A percentile compares a stretch with the other conserved stretches of the same genome.
Conservation (phyloP, 2,329 filamentous ascomycete genomes). For the Aspergillus sp. region DNA sequence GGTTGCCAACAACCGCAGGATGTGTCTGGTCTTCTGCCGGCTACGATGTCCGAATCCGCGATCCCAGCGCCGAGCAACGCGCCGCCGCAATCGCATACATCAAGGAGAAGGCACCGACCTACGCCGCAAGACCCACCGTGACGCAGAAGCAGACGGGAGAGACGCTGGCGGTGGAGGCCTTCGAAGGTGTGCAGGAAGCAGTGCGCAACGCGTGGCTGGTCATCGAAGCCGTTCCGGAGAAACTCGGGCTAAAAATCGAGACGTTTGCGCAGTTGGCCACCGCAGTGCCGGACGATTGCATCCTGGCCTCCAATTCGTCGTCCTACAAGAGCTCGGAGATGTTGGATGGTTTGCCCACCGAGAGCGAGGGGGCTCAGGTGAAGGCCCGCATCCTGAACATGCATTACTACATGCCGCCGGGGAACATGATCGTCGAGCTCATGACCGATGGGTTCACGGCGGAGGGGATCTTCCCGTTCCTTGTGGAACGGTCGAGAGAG, state of each 20-base stretch:
- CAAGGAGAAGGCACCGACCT: slow-evolving; percentile 19
- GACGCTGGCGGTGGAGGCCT: slow-evolving; percentile 12
- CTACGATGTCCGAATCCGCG: slow-evolving; percentile 17
- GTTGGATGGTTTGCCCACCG: slow-evolving; percentile 31
- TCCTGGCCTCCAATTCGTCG: slow-evolving; percentile 44
- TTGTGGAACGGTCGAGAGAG: slow-evolving; percentile 33
- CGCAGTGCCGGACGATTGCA: slow-evolving; percentile 35
- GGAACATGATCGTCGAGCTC: slow-evolving; percentile 40
- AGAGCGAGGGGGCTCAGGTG: slow-evolving; percentile 15
- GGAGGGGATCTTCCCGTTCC: slow-evolving; percentile 36
- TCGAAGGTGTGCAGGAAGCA: slow-evolving; percentile 31
- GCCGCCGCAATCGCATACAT: slow-evolving; percentile 22
- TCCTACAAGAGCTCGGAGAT: slow-evolving; percentile 45
- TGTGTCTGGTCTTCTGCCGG: slow-evolving; percentile 17
- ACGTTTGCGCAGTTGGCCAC: slow-evolving; percentile 41
- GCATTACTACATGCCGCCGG: slow-evolving; percentile 45
- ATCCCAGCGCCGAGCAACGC: slow-evolving; percentile 17
- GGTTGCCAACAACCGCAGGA: slow-evolving; percentile 17
- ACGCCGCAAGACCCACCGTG: slow-evolving; percentile 5
- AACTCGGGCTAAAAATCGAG: slow-evolving; percentile 39
- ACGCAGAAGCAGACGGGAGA: not conserved
- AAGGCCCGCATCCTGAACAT: slow-evolving; percentile 40
- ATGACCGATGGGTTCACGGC: slow-evolving; percentile 44
- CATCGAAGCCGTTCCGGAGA: slow-evolving; percentile 47
- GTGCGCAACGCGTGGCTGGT: slow-evolving; percentile 44